Evolutionary conservation across 768 basidiomycete genomes (phyloP).

Genomic region (Serendipita sp.): DNA sequence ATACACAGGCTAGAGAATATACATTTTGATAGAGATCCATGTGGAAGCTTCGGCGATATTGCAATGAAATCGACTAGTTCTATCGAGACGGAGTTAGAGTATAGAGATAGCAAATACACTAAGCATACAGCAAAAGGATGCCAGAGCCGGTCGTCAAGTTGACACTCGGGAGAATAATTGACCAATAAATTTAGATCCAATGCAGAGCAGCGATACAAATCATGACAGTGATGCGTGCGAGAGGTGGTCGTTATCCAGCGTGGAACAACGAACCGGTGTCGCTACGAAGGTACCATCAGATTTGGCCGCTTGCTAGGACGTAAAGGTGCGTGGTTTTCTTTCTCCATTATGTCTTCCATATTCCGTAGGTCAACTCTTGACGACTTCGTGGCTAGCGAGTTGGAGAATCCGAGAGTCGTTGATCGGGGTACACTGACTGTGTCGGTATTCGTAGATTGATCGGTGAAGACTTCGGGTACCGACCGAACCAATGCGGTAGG

Average conservation of each 20-base stretch:
- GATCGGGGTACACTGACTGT: background rate
- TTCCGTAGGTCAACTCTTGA: background rate
- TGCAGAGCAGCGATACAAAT: background rate
- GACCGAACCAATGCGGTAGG: background rate
- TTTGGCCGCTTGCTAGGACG: background rate
- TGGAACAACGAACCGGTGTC: background rate
- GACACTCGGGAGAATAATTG: background rate
- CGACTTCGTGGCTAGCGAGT: background rate
- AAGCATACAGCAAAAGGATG: background rate
- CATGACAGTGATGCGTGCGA: background rate
- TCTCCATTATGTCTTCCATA: background rate
- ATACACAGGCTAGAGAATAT: background rate
- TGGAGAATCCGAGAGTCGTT: background rate
- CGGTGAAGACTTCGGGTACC: background rate
- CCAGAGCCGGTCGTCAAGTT: background rate
- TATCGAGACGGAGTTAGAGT: background rate
- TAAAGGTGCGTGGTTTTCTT: background rate
- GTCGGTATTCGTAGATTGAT: background rate
- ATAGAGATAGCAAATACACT: background rate
- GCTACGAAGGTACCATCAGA: slow-evolving; percentile 8
- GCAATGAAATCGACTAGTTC: background rate
- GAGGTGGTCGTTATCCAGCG: background rate
- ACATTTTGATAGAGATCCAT: background rate
- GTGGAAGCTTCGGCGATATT: background rate
- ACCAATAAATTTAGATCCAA: background rate